Evolutionary conservation across 1,139 yeast genomes (phyloP).

Genomic region (Zygotorulaspora mrakii): DNA sequence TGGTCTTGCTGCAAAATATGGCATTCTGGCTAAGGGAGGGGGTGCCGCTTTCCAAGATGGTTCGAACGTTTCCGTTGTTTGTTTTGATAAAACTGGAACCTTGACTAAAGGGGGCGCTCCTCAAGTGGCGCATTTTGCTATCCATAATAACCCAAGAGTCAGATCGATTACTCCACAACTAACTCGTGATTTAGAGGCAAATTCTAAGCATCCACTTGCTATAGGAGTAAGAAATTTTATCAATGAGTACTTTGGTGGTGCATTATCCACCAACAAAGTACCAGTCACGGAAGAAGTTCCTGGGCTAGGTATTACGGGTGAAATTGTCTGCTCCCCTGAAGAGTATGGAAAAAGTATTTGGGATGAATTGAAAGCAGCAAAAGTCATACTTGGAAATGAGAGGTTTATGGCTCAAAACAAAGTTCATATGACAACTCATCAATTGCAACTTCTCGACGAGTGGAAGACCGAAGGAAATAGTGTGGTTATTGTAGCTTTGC

Average conservation of each 20-base stretch:
- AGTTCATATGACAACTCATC: constrained; percentile 35
- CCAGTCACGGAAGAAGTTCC: constrained; percentile 51
- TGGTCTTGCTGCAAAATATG: constrained; percentile 76
- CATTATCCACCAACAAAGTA: constrained; percentile 41
- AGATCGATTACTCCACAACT: constrained; percentile 44
- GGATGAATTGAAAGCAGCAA: constrained; percentile 37
- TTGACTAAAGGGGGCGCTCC: constrained; percentile 62
- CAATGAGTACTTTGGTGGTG: constrained; percentile 19
- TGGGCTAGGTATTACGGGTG: constrained; percentile 58
- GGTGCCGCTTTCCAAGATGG: constrained; percentile 82
- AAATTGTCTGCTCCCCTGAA: constrained; percentile 33
- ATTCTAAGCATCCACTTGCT: constrained; percentile 72
- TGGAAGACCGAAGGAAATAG: constrained; percentile 70
- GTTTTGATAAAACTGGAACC: constrained; percentile 81
- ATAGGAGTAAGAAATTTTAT: constrained; percentile 51
- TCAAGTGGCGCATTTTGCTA: constrained; percentile 49
- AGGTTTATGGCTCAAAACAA: constrained; percentile 46
- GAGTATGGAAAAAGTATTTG: constrained; percentile 29
- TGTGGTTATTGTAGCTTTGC: constrained; percentile 53
- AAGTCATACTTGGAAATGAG: constrained; percentile 66
- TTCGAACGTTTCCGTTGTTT: constrained; percentile 56
- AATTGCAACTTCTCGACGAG: constrained; percentile 37
- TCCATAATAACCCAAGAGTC: constrained; percentile 25
- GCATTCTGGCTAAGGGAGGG: constrained; percentile 77
- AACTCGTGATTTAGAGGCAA: constrained; percentile 56